These are phyloP conservation scores for Malassezia psittaci DNA, from an alignment of 1,284 basidiomycete species.

Conservation along the genomic window DNA sequence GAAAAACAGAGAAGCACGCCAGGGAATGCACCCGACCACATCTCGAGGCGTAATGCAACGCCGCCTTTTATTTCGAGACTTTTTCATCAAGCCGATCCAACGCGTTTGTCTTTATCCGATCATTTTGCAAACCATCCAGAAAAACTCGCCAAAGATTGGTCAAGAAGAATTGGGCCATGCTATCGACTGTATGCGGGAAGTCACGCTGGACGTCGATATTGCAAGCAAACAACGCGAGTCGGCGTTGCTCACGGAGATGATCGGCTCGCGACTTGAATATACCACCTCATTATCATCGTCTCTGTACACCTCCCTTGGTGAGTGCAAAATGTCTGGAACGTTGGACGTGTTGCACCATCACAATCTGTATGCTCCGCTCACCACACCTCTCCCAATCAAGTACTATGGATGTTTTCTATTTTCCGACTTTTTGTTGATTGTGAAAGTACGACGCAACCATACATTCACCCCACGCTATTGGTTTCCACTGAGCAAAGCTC, in stretches of 20 bases:
- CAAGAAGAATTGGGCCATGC: constrained; percentile 20
- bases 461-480: constrained; percentile 38
- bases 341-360: constrained; percentile 45
- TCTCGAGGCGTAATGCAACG: constrained; percentile 10
- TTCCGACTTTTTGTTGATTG: constrained; percentile 33
- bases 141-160: constrained; percentile 25
- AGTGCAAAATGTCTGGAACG: constrained; percentile 36
- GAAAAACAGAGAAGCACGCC: background rate
- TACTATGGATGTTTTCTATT: constrained; percentile 42
- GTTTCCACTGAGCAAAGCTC: constrained; percentile 41
- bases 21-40: constrained; percentile 9
- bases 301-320: constrained; percentile 32
- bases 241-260: constrained; percentile 34
- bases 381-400: constrained; percentile 40
- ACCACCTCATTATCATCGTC: constrained; percentile 22
- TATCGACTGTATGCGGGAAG: constrained; percentile 31
- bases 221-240: constrained; percentile 36
- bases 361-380: constrained; percentile 26
- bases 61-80: constrained; percentile 40
- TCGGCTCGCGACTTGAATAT: constrained; percentile 35
- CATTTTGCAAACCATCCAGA: constrained; percentile 37
- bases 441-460: constrained; percentile 40
- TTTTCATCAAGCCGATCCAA: constrained; percentile 46
- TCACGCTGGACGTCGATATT: constrained; percentile 37
- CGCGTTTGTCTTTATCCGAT: constrained; percentile 44